Evolutionary conservation across 768 basidiomycete genomes (phyloP).

Genomic region (Lactarius evosmus): DNA sequence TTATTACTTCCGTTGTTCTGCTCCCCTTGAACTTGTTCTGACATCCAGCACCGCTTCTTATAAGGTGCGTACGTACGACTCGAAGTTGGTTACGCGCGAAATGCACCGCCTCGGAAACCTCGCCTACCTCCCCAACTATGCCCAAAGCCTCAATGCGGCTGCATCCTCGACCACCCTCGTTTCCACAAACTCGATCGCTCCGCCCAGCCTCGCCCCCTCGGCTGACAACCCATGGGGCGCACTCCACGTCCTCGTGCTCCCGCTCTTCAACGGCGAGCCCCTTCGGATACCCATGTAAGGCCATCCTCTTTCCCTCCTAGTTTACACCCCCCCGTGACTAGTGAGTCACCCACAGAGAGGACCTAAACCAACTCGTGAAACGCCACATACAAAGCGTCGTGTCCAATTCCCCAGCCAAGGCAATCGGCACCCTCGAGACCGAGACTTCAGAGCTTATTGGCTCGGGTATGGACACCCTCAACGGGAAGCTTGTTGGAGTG

Average conservation of each 20-base stretch:
- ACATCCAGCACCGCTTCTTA: neutral
- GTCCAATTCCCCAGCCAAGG: conserved; percentile 68
- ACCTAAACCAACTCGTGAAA: conserved; percentile 78
- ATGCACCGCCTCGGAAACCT: conserved; percentile 79
- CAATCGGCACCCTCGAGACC: conserved; percentile 66
- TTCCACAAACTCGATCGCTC: conserved; percentile 26
- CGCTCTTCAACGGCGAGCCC: conserved; percentile 88
- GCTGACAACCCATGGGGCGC: conserved; percentile 76
- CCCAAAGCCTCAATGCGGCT: conserved; percentile 48
- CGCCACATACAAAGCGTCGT: conserved; percentile 74
- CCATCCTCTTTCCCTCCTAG: neutral
- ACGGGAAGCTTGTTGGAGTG: conserved; percentile 71
- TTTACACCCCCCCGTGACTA: neutral
- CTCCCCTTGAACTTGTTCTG: neutral
- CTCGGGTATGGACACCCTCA: conserved; percentile 89
- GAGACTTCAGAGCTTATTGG: conserved; percentile 83
- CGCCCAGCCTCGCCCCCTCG: conserved; percentile 33
- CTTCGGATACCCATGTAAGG: conserved; percentile 79
- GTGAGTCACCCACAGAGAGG: conserved; percentile 54
- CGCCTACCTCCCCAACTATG: conserved; percentile 49
- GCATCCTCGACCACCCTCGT: conserved; percentile 48
- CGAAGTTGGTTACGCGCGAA: conserved; percentile 76
- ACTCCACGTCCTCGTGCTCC: conserved; percentile 83
- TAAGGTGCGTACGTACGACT: conserved; percentile 72
- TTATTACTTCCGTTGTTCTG: neutral